Percentiles rank a stretch among this genome's conserved stretches.
phyloP scores from a whole-genome alignment of 768 basidiomycete species.

The Russula lepida region DNA sequence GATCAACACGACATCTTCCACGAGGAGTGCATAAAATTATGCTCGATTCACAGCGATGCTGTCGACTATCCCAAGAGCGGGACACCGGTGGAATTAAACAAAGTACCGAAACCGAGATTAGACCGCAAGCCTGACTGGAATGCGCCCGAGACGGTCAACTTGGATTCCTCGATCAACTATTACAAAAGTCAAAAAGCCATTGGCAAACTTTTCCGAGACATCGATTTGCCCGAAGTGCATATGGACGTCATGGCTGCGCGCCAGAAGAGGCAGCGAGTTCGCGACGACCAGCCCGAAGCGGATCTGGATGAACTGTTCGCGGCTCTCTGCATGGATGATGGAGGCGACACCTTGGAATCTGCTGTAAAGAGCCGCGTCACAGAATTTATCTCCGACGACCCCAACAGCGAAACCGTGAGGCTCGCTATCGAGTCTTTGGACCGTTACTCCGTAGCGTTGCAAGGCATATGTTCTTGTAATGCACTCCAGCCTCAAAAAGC shows the following conservation, averaged over 20 bases:
- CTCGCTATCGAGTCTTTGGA: slow-evolving; percentile 23
- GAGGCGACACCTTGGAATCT: background rate
- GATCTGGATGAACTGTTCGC: slow-evolving; percentile 26
- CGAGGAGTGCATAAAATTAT: slow-evolving; percentile 42
- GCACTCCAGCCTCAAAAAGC: slow-evolving; percentile 34
- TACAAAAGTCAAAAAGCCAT: slow-evolving; percentile 50
- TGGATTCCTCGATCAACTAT: slow-evolving; percentile 25
- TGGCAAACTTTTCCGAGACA: slow-evolving; percentile 52
- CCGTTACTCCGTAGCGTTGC: slow-evolving; percentile 40
- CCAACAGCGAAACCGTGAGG: slow-evolving; percentile 7
- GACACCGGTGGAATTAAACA: slow-evolving; percentile 25
- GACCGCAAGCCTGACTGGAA: slow-evolving; percentile 51
- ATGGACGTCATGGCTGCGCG: slow-evolving; percentile 18
- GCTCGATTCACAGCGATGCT: slow-evolving; percentile 52
- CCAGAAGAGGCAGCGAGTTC: slow-evolving; percentile 18
- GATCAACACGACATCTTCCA: slow-evolving; percentile 49
- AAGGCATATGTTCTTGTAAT: slow-evolving; percentile 39
- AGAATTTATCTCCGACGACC: slow-evolving; percentile 20
- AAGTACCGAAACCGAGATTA: slow-evolving; percentile 38
- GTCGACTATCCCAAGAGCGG: slow-evolving; percentile 58
- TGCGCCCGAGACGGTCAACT: slow-evolving; percentile 48
- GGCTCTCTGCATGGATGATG: slow-evolving; percentile 11
- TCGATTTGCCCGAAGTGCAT: slow-evolving; percentile 40
- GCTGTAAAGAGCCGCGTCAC: slow-evolving; percentile 22
- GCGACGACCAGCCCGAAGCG: slow-evolving; percentile 23